Base-by-base conservation (phyloP, 352 stramenopile species). In the Peronosclerospora sorghi region DNA sequence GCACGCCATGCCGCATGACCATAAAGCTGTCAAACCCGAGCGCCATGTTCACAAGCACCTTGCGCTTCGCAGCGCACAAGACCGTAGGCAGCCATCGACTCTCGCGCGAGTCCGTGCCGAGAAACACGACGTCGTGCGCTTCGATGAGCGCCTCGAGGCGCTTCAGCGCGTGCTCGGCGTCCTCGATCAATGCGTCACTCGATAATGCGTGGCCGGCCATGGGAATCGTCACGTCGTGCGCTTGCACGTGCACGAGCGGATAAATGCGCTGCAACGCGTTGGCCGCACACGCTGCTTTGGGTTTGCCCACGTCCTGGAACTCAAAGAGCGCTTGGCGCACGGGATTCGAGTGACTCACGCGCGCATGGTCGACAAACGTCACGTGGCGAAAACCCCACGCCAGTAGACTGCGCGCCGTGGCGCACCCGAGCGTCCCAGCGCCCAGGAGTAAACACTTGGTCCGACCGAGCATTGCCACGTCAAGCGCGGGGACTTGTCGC, bases 31-130 rank as follows among this genome's bases (percentile, higher is more conserved):
- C 96, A 40, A 99, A 94, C 23, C 96, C 77, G 19, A 93, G 55
- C 7, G 78, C 79, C 6, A 73, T 56, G 50, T 92, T 91, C 46
- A 90, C 23, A 1, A 89, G 44, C 1, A 96, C 59, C 59, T 97
- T 99, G 36, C 90, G 67, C 43, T 97, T 86, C 6, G 85, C 78
- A 10, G 85, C 74, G 10, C 80, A 81, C 40, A 99, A 91, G 5
- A 99, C 83, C 17, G 95, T 98, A 8, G 96, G 96, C 1, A 99
- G 62, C 96, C 96, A 99, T 27, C 96, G 76, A 53, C 83, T 97
- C 55, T 99, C 96, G 26, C 96, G 78, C 14, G 95, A 98, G 65
- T 99, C 96, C 4, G 96, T 99, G 1, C 98, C 78, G 4, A 99
- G 50, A 58, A 98, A 98, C 1, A 98, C 60, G 19, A 97, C 93